phyloP scores from a whole-genome alignment of 2,329 filamentous ascomycete genomes.

The Pestalotiopsis sp. region DNA sequence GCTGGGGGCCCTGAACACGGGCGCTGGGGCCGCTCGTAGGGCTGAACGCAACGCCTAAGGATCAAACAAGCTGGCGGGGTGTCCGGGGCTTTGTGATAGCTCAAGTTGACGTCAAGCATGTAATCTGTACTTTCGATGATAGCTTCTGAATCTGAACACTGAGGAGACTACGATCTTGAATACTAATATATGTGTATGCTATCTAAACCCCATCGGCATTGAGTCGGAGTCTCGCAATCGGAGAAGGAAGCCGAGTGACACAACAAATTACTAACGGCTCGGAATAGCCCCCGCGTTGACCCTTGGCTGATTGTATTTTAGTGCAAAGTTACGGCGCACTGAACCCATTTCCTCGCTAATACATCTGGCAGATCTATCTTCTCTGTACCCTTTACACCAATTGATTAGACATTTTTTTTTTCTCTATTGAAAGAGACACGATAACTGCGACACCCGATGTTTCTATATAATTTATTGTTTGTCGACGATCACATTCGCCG shows the following conservation, averaged over 20 bases:
- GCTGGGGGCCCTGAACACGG: not conserved
- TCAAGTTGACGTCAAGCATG: not conserved
- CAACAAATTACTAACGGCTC: not conserved
- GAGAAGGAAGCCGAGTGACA: not conserved
- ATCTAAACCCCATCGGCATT: not conserved
- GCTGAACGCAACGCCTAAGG: slow-evolving; percentile 1
- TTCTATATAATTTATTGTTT: too few relatives aligned
- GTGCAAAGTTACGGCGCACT: not conserved
- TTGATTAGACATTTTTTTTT: too few relatives aligned
- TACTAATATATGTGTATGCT: not conserved
- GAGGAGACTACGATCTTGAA: not conserved
- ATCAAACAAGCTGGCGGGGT: not conserved
- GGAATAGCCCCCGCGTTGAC: not conserved
- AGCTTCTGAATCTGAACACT: not conserved
- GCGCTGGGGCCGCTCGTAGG: slow-evolving; percentile 2
- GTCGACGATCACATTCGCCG: too few relatives aligned
- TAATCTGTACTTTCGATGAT: not conserved
- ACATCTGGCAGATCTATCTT: too few relatives aligned
- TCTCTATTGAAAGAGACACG: too few relatives aligned
- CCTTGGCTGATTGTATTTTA: not conserved
- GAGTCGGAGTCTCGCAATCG: not conserved
- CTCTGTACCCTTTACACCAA: too few relatives aligned
- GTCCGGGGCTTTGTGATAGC: not conserved
- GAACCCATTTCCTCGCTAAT: not conserved
- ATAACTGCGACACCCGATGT: too few relatives aligned